These are phyloP conservation scores for Musa itinerans DNA, from an alignment of 176 grass and related monocot genomes.

Conservation along the genomic window DNA sequence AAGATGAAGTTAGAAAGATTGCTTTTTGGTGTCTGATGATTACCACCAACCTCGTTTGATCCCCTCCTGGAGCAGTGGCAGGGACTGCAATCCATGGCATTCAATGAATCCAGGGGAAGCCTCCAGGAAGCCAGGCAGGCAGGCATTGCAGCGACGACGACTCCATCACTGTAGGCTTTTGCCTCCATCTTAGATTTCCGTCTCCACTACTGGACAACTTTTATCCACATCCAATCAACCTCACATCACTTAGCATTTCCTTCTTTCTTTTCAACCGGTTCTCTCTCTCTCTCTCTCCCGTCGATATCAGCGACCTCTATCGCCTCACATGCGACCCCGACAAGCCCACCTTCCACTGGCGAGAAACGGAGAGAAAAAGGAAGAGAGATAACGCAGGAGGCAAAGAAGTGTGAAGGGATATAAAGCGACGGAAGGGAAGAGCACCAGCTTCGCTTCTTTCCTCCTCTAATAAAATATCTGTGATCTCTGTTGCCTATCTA, in stretches of 20 bases:
- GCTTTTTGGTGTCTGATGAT: no score
- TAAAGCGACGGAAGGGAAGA: neutral
- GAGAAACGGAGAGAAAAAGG: neutral
- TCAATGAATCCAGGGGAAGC: neutral
- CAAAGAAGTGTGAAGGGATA: neutral
- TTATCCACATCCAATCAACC: neutral
- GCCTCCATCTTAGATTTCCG: neutral
- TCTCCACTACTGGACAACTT: neutral
- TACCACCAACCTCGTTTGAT: no score
- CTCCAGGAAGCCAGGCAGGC: neutral
- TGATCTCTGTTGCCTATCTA: neutral
- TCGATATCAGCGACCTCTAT: neutral
- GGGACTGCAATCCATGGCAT: neutral
- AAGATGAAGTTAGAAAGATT: no score
- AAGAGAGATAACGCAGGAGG: neutral
- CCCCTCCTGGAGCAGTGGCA: no score
- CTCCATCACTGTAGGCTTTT: no score
- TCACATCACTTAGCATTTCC: neutral
- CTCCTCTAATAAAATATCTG: neutral
- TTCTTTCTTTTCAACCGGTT: no score
- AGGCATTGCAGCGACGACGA: neutral
- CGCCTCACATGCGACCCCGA: neutral
- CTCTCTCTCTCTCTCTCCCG: neutral
- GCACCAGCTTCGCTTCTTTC: neutral
- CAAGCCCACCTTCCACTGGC: neutral